Conservation (phyloP, 2,329 filamentous ascomycete genomes). For the Epichloe scottii region DNA sequence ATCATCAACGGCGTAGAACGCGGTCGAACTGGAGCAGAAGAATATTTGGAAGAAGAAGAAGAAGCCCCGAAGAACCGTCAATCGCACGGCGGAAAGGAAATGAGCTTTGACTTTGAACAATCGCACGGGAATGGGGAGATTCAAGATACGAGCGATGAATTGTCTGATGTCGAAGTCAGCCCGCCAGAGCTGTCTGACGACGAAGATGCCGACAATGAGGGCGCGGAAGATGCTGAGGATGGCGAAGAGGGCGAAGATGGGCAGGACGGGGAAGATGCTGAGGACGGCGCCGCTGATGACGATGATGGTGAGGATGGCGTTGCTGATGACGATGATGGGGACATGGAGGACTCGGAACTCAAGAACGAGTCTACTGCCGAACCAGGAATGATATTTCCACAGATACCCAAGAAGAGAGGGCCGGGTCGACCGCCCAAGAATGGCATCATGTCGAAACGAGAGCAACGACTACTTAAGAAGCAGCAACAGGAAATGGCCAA, state of each 20-base stretch:
- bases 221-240: constrained; percentile 15
- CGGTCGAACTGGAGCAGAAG: constrained; percentile 46
- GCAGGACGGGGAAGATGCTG: constrained; percentile 7
- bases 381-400: constrained; percentile 25
- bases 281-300: not conserved
- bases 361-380: constrained; percentile 18
- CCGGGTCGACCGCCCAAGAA: constrained; percentile 75
- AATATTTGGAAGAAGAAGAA: constrained; percentile 37
- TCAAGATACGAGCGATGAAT: constrained; percentile 42
- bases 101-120: constrained; percentile 63
- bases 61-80: constrained; percentile 34
- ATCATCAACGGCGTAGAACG: constrained; percentile 51
- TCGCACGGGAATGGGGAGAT: constrained; percentile 44
- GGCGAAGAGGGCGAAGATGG: constrained; percentile 12
- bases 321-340: constrained; percentile 12
- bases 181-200: constrained; percentile 28
- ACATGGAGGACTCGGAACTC: constrained; percentile 11
- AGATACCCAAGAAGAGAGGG: constrained; percentile 54
- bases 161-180: constrained; percentile 32
- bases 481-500: constrained; percentile 33
- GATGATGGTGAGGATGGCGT: constrained; percentile 8
- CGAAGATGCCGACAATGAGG: constrained; percentile 19
- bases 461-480: constrained; percentile 53
- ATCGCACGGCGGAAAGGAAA: constrained; percentile 50
- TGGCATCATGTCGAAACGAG: constrained; percentile 70